Percentiles rank a stretch among this genome's conserved stretches.
phyloP scores from a whole-genome alignment of 345 rosid species.

The Hevea brasiliensis region DNA sequence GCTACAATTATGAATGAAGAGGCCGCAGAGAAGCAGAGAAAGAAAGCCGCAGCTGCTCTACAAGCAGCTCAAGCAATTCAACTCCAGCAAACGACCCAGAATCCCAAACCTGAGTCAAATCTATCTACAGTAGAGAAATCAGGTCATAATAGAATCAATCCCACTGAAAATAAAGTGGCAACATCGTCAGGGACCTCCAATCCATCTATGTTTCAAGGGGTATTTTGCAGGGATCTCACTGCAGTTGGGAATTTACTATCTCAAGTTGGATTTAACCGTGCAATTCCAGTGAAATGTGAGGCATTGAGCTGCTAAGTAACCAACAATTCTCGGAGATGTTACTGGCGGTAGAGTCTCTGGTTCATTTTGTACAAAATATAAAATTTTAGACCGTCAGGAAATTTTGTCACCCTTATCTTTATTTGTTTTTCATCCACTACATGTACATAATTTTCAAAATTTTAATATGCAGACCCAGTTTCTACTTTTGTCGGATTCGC shows the following conservation, averaged over 20 bases:
- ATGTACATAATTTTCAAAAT: constrained; percentile 40
- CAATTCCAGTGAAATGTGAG: constrained; percentile 76
- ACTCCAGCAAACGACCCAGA: constrained; percentile 39
- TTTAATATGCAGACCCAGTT: constrained; percentile 20
- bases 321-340: constrained; percentile 15
- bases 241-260: constrained; percentile 73
- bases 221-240: constrained; percentile 88
- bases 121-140: constrained; percentile 20
- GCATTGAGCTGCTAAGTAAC: constrained; percentile 73
- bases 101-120: constrained; percentile 25
- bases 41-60: constrained; percentile 45
- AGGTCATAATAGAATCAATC: constrained; percentile 19
- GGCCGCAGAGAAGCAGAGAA: constrained; percentile 58
- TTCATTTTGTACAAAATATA: constrained; percentile 42
- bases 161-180: constrained; percentile 22
- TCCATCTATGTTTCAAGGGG: constrained; percentile 68
- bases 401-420: constrained; percentile 47
- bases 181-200: constrained; percentile 27
- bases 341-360: constrained; percentile 45
- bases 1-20: constrained; percentile 61
- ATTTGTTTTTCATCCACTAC: constrained; percentile 5
- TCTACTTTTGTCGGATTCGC: constrained; percentile 10
- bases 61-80: constrained; percentile 52
- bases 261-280: constrained; percentile 73
- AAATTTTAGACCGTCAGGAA: constrained; percentile 37